Conservation (phyloP, 371 early-diverging fungal species). For the Batrachochytrium dendrobatidis region DNA sequence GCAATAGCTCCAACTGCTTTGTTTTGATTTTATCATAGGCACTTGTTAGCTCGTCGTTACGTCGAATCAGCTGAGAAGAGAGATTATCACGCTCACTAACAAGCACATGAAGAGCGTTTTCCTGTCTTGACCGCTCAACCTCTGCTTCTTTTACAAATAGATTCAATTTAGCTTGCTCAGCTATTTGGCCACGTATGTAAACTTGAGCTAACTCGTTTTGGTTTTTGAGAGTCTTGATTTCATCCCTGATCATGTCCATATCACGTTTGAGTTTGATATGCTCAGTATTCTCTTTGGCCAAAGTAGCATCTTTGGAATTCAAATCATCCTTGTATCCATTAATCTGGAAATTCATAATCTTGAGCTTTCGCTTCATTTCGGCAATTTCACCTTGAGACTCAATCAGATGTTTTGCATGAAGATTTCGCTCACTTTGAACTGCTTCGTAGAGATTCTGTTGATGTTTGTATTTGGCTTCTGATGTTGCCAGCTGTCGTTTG, state of each 20-base stretch:
- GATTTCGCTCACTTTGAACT: constrained; percentile 47
- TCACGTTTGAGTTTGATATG: constrained; percentile 38
- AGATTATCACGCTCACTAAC: constrained; percentile 43
- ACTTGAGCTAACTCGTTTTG: constrained; percentile 46
- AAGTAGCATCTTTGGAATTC: constrained; percentile 34
- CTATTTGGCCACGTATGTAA: constrained; percentile 39
- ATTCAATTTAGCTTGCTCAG: constrained; percentile 43
- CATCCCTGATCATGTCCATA: constrained; percentile 40
- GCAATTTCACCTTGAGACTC: constrained; percentile 45
- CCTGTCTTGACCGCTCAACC: constrained; percentile 37
- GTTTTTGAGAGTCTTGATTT: constrained; percentile 38
- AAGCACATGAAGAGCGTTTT: constrained; percentile 36
- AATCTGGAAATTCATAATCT: constrained; percentile 52
- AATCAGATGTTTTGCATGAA: constrained; percentile 46
- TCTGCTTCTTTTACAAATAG: constrained; percentile 54
- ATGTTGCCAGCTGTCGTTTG: constrained; percentile 40
- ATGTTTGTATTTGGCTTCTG: constrained; percentile 48
- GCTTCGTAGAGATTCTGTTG: constrained; percentile 53
- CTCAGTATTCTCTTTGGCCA: constrained; percentile 36
- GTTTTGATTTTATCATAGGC: constrained; percentile 43
- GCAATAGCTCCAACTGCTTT: constrained; percentile 32
- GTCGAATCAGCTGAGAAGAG: constrained; percentile 39
- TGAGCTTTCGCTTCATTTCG: constrained; percentile 47
- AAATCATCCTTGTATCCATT: constrained; percentile 49
- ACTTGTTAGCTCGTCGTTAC: constrained; percentile 42